Evolutionary conservation across 768 basidiomycete species (phyloP), one percentile per base, ranked within the genome.

Genomic region (Paxillus involutus): DNA sequence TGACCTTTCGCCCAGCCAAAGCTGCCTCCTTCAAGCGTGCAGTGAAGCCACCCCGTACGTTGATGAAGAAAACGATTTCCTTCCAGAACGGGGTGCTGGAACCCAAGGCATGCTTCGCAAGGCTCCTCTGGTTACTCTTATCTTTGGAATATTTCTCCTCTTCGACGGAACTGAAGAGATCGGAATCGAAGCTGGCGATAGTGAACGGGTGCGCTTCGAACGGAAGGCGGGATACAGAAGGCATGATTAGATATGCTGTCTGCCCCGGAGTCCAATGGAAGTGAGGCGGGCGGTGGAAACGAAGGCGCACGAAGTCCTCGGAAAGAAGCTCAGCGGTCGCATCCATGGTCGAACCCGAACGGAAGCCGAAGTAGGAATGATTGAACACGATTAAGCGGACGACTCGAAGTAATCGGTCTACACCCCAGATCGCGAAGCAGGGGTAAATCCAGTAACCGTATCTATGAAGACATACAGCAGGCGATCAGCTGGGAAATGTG

Each of bases 171-270:
- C 19, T 17, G 26, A 55, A 55, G 19, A 51, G 41, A 14, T 17
- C 30, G 0, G 56, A 50, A 41, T 72, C 65, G 11, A 73, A 65
- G 21, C 71, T 77, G 1, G 80, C 72, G 44, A 84, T 82, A 0
- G 82, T 81, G 65, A 84, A 83, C 11, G 83, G 83, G 52, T 84
- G 82, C 0, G 77, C 67, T 63, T 84, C 77, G 47, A 76, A 72
- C 14, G 77, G 75, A 12, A 71, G 57, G 3, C 58, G 52, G 21
- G 77, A 77, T 11, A 79, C 67, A 12, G 66, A 56, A 5, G 80
- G 80, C 51, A 82, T 67, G n/a, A 72, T 74, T n/a, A 85, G 67
- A 59, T 75, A 82, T 2, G 72, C 77, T 48, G 73, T 74, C 65
- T 84, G 83, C 1, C 82, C 83, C 0, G 83, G 75, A 2, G 63